Evolutionary conservation across 176 grass and related monocot species (phyloP), one percentile per base, ranked within the genome.

Genomic region (Pontederia paniculata): DNA sequence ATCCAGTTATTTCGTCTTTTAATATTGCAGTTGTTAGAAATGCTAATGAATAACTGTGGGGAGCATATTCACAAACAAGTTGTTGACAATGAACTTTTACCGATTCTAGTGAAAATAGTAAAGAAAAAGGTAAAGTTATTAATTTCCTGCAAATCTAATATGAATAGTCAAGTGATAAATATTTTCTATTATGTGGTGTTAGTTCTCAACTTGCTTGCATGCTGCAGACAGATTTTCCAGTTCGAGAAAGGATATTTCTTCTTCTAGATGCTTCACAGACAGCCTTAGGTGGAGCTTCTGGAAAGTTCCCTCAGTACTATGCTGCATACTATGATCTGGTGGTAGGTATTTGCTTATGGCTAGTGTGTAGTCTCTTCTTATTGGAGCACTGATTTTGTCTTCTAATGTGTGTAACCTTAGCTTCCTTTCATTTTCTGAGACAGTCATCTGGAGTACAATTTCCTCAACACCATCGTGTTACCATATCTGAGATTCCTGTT

Each of bases 221-320:
- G 54, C 43, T 79, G 16, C 93, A 98, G 93, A 80, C 74, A n/a
- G 83, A 98, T 70, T 75, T 87, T 66, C 80, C 93, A 59, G 80
- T 98, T 58, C 78, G 86, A 52, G 93, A 98, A 81, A 91, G 84
- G 69, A 79, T 84, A 84, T 98, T 98, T 77, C 83, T 98, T 79
- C 71, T 98, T 76, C 66, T 98, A 46, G 93, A 98, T 70, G 93
- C 93, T 0, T 84, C 83, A 25, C 93, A 98, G 76, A 84, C 87
- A 65, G 84, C 93, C 31, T 71, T 98, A 75, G 93, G 93, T 56
- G 93, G 93, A 66, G 64, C 70, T 64, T 88, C 86, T 81, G 87
- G 83, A 22, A 98, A 75, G 69, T 98, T 82, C 52, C 87, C 93
- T 51, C 80, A 91, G 57, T 98, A 98, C 56, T 98, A 88, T 58